Base-by-base conservation (phyloP, 2,329 filamentous ascomycete species). In the Emergomyces africanus region DNA sequence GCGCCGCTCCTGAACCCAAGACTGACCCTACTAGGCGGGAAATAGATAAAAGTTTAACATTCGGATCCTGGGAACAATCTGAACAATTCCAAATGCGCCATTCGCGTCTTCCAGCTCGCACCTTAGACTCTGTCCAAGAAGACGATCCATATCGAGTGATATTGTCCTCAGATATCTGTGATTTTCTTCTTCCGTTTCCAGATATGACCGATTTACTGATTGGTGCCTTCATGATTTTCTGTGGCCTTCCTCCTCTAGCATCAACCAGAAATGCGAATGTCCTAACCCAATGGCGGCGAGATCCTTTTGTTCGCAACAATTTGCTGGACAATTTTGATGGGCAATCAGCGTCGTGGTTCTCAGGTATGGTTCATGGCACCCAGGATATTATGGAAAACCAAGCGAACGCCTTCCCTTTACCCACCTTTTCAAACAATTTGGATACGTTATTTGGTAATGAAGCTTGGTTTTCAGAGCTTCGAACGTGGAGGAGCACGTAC, bases 81-180 rank as follows among this genome's bases (percentile, higher is more conserved):
- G 90, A 95, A 67, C 68, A 70, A n/a, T 71, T 75, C 12, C 75
- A 74, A 33, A 75, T 76, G 1, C 62, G 67, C 15, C 72, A 74
- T 48, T 78, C 85, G 9, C 77, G 75, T 46, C 75, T 84, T 59
- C 89, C 90, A 5, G 88, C 88, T 18, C 82, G 88, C 54, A 87
- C 87, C 0, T 77, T 87, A 61, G 90, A 96, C 68, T 84, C 90
- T 30, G 79, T 83, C 1, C 82, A 81, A 18, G 86, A 89, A 63
- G 86, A 91, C 60, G 92, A 96, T 66, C 88, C 90, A 0, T 95
- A 88, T 64, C 82, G 90, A 41, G 83, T 94, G 3, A 81, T 96
- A 51, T 82, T 96, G 67, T 90, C 85, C 65, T 82, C 84, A 0
- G 94, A 97, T 69, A 77, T 96, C 23, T 75, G 83, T 62, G 78